Base-by-base conservation (phyloP, 208 protist species). In the Trypanosoma theileri region DNA sequence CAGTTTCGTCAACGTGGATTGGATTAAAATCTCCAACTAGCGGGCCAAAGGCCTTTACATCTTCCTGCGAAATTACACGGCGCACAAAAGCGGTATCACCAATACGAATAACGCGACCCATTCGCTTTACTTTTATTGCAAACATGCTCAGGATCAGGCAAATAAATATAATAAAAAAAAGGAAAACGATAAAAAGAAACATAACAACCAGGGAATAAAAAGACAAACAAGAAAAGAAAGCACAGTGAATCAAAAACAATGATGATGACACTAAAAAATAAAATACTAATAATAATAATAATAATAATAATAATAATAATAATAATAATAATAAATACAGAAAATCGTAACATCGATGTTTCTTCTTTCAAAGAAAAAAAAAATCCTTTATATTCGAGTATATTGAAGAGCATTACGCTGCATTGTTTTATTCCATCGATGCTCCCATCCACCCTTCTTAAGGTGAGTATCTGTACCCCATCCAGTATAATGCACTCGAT, bases 351-450 rank as follows among this genome's bases (percentile, higher is more conserved):
- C 28, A 35, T 35, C 28, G 28, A 35, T 35, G 28, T 6, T 6
- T 35, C 28, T 35, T 35, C 28, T 35, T 62, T 42, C 22, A 41
- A 35, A 6, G 11, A 42, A n/a, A 31, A 12, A 46, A 22, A 19
- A 19, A 28, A 21, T 54, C 13, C 3, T 26, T 80, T 75, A 95
- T 42, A 89, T 77, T 24, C 85, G 74, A 57, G 77, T 93, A 80
- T 96, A 96, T 72, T 96, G 91, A 51, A 94, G 75, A 24, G 79
- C 79, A 64, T 96, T 94, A 19, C 91, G 80, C 66, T 96, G 82
- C 84, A 94, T 85, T 13, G 93, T 82, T 75, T 95, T 96, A 73
- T 96, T 96, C 91, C 91, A 96, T 6, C 91, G 79, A 70, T 94
- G 86, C 71, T 93, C 87, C 88, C 89, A 96, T 4, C 91, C 91